Evolutionary conservation across 2,329 filamentous ascomycete species (phyloP).

Genomic region (Paraphaeosphaeria minitans): DNA sequence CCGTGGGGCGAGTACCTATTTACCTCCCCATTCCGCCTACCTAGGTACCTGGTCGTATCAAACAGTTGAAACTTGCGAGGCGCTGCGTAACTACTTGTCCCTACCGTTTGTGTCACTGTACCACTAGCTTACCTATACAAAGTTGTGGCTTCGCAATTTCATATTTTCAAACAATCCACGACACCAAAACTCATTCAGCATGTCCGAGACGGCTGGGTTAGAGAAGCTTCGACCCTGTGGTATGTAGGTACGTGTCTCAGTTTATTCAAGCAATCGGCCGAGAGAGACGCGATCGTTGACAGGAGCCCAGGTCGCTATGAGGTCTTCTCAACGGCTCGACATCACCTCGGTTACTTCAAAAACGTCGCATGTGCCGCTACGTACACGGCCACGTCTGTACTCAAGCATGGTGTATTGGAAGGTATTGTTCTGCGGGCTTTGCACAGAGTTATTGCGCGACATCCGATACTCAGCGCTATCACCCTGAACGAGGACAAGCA

Average conservation of each 20-base stretch:
- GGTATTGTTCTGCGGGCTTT: slow-evolving; percentile 47
- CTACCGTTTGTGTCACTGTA: not conserved
- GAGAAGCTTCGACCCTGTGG: slow-evolving; percentile 27
- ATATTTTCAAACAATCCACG: not conserved
- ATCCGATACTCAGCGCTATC: slow-evolving; percentile 52
- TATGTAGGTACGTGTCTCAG: slow-evolving; percentile 5
- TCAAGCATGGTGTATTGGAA: slow-evolving; percentile 18
- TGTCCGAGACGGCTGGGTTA: slow-evolving; percentile 5
- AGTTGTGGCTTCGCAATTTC: not conserved
- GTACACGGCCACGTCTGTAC: slow-evolving; percentile 14
- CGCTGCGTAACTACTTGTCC: not conserved
- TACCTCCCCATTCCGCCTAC: not conserved
- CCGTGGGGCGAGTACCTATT: too few species aligned
- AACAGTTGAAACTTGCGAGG: not conserved
- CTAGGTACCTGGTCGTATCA: too few species aligned
- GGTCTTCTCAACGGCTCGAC: slow-evolving; percentile 51
- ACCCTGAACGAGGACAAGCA: slow-evolving; percentile 48
- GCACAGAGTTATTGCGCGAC: slow-evolving; percentile 44
- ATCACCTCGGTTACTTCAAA: slow-evolving; percentile 51
- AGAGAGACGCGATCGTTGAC: not conserved
- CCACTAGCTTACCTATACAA: not conserved
- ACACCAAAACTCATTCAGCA: not conserved
- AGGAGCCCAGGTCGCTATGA: slow-evolving; percentile 48
- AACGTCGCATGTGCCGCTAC: slow-evolving; percentile 51
- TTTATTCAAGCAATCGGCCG: not conserved